Percentiles rank a stretch among this genome's conserved stretches.
These are phyloP conservation scores for Clarireedia paspali DNA, from an alignment of 2,329 filamentous ascomycete genomes.

Conservation along the genomic window DNA sequence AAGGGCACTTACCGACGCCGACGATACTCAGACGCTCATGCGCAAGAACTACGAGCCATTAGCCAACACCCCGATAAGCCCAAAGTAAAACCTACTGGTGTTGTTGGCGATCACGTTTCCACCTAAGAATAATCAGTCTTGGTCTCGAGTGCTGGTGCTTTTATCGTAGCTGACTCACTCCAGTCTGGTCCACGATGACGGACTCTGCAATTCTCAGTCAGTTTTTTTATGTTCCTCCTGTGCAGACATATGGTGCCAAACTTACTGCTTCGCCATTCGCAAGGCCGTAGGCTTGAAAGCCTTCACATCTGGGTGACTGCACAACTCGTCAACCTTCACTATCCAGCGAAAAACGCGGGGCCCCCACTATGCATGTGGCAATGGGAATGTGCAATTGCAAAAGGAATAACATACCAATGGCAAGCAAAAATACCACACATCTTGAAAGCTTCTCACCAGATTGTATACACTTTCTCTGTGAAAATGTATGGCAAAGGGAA, in stretches of 20 bases:
- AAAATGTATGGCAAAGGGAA: background rate
- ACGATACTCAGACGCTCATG: conserved; percentile 98
- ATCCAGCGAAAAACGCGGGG: conserved; percentile 9
- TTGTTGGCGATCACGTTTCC: conserved; percentile 84
- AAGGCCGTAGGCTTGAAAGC: conserved; percentile 95
- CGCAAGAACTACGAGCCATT: conserved; percentile 62
- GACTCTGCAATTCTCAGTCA: conserved; percentile 6
- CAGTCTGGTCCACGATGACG: conserved; percentile 95
- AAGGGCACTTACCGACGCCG: conserved; percentile 49
- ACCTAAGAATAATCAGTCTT: conserved; percentile 13
- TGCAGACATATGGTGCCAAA: background rate
- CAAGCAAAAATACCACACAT: conserved; percentile 65
- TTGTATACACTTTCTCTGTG: background rate
- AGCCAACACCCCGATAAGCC: conserved; percentile 8
- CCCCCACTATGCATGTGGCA: conserved; percentile 6
- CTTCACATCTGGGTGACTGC: conserved; percentile 61
- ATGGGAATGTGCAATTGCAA: background rate
- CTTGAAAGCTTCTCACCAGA: conserved; percentile 1
- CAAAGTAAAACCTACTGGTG: conserved; percentile 61
- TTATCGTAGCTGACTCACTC: conserved; percentile 42
- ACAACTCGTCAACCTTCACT: conserved; percentile 49
- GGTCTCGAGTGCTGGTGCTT: background rate
- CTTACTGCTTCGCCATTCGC: conserved; percentile 88
- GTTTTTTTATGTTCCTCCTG: background rate
- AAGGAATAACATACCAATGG: conserved; percentile 39